Evolutionary conservation across 805 yeast species (phyloP), one percentile per base, ranked within the genome.

Genomic region (Suhomyces faveliae): DNA sequence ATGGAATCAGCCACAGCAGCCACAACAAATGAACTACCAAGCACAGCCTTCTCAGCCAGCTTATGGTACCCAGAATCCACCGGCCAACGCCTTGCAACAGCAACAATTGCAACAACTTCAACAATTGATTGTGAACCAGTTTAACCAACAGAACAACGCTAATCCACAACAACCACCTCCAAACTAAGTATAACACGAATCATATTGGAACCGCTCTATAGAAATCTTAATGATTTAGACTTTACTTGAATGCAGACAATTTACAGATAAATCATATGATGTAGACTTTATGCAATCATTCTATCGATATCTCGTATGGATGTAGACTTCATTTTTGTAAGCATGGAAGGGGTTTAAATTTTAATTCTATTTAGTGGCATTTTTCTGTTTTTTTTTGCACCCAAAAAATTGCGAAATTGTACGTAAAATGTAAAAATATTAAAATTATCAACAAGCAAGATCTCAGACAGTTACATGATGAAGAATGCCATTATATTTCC

Each of bases 91-190:
- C 46, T 13, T 45, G 40, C 43, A 27, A 11, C 35, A 47, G 19
- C 21, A 27, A 35, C 49, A 52, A 17, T 43, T 52, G n/a, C 62
- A 56, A 51, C 63, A 66, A 43, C 52, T 63, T 12, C 60, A 61
- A 25, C 66, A 48, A 39, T 45, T 64, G 15, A 49, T 63, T 21
- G 51, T 51, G 5, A 57, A 52, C 37, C 68, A 63, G 30, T 35
- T 58, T 20, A 51, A 51, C 11, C 49, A 53, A 42, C 49, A 55
- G 22, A 51, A 27, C 15, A 27, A 27, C 6, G 15, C 30, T n/a
- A 27, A 27, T 27, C 30, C 53, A 21, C 55, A 47, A 17, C 50
- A 54, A 38, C 42, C 42, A 12, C 30, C 30, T n/a, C 15, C 30
- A 27, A 27, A 27, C 30, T 27, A 27, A n/a, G 1, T n/a, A n/a